Evolutionary conservation across 1,284 basidiomycete species (phyloP), one percentile per base, ranked within the genome.

Genomic region (Cryptococcus sp.): DNA sequence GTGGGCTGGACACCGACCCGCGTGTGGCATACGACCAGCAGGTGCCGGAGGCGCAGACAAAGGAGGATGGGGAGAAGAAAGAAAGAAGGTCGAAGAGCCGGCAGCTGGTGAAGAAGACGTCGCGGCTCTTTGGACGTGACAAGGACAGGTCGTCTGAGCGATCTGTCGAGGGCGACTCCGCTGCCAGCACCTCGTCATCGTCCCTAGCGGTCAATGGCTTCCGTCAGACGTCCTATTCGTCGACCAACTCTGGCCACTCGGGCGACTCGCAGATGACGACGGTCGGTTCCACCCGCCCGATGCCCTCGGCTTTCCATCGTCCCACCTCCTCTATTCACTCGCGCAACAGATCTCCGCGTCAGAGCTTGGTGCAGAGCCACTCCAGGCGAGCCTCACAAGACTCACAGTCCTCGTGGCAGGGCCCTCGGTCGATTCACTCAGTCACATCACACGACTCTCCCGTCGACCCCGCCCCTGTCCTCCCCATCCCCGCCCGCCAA

Each of bases 21-120:
- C 39, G 13, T 5, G 42, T 39, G 21, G 6, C 59, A 54, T 56
- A 50, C n/a, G 63, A 65, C 40, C 62, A 59, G 1, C 62, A 67
- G 33, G 18, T 65, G 21, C 67, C 59, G 7, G 65, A 65, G 36
- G 59, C 64, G n/a, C 57, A 57, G 4, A n/a, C 38, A 12, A 59
- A 50, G 15, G 59, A 65, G 50, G 56, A 57, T 35, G 49, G 55
- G 48, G 59, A 57, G 37, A 61, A 58, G 55, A 59, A 63, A 51
- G 59, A 63, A 49, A 65, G 65, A 60, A 58, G 55, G 50, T 61
- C 57, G 5, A 73, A 70, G 50, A 59, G 69, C 5, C 59, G 67
- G 15, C 53, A 62, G 12, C 50, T 76, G 35, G 74, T 67, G 2
- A 73, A 74, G 62, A 76, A 76, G 64, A 76, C 74, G 0, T 72